These are phyloP conservation scores for Magnusiomyces sp. DNA, from an alignment of 1,139 yeast genomes.

Conservation along the genomic window DNA sequence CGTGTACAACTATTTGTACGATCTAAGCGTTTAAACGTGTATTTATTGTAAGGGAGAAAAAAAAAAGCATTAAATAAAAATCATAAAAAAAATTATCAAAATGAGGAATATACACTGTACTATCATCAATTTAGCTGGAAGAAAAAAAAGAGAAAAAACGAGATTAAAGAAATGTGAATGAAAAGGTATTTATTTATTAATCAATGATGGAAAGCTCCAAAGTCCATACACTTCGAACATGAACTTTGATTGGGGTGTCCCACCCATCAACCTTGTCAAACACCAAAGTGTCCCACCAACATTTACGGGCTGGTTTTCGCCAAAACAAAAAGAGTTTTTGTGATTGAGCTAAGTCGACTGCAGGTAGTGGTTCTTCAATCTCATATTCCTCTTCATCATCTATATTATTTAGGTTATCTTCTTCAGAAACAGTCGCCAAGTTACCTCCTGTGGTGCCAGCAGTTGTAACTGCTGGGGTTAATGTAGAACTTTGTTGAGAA, in stretches of 20 bases:
- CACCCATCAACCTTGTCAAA: slow-evolving; percentile 37
- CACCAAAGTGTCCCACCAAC: slow-evolving; percentile 87
- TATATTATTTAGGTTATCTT: neutral
- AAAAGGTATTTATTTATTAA: no score
- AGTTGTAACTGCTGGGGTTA: neutral
- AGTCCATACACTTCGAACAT: slow-evolving; percentile 79
- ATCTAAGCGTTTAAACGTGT: no score
- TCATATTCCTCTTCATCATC: slow-evolving; percentile 2
- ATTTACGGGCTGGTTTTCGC: slow-evolving; percentile 97
- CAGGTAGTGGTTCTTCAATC: slow-evolving; percentile 4
- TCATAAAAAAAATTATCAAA: no score
- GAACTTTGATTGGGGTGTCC: slow-evolving; percentile 43
- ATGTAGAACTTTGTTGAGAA: neutral
- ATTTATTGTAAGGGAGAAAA: no score
- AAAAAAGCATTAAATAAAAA: no score
- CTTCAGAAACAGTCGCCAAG: neutral
- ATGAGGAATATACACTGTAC: no score
- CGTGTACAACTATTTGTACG: no score
- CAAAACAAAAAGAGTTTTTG: slow-evolving; percentile 85
- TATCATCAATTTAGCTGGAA: no score
- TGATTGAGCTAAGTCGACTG: slow-evolving; percentile 36
- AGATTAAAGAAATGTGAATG: no score
- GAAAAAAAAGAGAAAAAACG: no score
- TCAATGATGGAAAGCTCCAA: slow-evolving; percentile 47
- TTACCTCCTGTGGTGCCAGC: neutral